Conservation (phyloP, 352 stramenopile genomes). For the Globisporangium alternatum region DNA sequence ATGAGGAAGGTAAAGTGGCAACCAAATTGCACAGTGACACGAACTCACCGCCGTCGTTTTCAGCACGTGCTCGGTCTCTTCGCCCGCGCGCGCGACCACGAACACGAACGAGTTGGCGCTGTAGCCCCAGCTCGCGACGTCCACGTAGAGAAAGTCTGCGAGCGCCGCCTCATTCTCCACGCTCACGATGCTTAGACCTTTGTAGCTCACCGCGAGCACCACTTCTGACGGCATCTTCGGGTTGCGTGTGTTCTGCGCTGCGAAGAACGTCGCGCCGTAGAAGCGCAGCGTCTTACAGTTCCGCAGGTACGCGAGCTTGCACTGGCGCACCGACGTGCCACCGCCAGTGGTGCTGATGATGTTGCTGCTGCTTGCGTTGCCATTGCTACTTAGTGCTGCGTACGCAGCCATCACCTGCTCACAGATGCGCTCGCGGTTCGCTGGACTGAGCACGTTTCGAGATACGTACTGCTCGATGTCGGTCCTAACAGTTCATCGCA, state of each 20-base stretch:
- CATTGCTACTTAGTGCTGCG: conserved; percentile 20
- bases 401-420: conserved; percentile 35
- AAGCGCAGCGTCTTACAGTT: conserved; percentile 57
- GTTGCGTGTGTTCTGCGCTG: conserved; percentile 48
- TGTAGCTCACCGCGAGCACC: conserved; percentile 61
- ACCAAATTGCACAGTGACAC: not conserved
- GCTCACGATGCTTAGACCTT: conserved; percentile 60
- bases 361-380: not conserved
- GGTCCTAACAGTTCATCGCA: conserved; percentile 8
- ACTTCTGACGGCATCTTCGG: conserved; percentile 45
- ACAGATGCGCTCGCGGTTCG: conserved; percentile 35
- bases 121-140: conserved; percentile 80
- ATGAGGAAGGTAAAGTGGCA: not conserved
- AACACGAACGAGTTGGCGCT: conserved; percentile 80
- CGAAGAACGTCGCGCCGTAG: conserved; percentile 74
- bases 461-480: conserved; percentile 34
- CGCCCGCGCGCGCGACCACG: conserved; percentile 30
- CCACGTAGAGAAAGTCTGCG: conserved; percentile 56
- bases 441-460: conserved; percentile 34
- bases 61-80: conserved; percentile 50
- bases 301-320: conserved; percentile 55
- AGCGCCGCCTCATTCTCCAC: conserved; percentile 57
- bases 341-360: not conserved
- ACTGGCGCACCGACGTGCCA: conserved; percentile 32
- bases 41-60: conserved; percentile 38